phyloP scores from a whole-genome alignment of 768 basidiomycete species.

The Collybia sordida region DNA sequence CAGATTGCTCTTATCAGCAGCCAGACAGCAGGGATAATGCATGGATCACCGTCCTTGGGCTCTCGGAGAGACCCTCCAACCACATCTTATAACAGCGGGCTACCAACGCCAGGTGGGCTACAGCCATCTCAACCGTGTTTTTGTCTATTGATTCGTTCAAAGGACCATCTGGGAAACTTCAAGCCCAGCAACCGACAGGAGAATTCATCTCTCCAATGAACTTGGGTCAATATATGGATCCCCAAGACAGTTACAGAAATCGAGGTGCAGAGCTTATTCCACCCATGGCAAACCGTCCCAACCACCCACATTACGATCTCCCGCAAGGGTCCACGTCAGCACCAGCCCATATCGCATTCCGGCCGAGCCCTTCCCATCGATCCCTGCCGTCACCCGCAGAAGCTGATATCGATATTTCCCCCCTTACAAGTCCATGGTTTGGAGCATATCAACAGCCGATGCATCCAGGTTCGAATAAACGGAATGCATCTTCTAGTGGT shows the following conservation, averaged over 20 bases:
- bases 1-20: conserved; percentile 73
- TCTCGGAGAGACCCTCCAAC: conserved; percentile 24
- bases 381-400: conserved; percentile 47
- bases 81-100: conserved; percentile 39
- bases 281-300: conserved; percentile 16
- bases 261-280: conserved; percentile 18
- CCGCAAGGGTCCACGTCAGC: conserved; percentile 54
- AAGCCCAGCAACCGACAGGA: conserved; percentile 51
- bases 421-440: conserved; percentile 81
- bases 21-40: conserved; percentile 34
- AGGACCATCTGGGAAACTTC: conserved; percentile 69
- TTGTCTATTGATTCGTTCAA: conserved; percentile 3
- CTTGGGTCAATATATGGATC: conserved; percentile 35
- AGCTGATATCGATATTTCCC: conserved; percentile 73
- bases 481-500: conserved; percentile 54
- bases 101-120: conserved; percentile 67
- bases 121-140: conserved; percentile 4
- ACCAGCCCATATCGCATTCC: conserved; percentile 74
- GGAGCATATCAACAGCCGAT: conserved; percentile 49
- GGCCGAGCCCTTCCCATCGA: conserved; percentile 31
- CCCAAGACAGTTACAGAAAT: conserved; percentile 18
- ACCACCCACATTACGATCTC: conserved; percentile 14
- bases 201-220: conserved; percentile 67
- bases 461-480: conserved; percentile 38
- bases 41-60: conserved; percentile 30